Base-by-base conservation (phyloP, 2,329 filamentous ascomycete species). In the Colletotrichum siamense region DNA sequence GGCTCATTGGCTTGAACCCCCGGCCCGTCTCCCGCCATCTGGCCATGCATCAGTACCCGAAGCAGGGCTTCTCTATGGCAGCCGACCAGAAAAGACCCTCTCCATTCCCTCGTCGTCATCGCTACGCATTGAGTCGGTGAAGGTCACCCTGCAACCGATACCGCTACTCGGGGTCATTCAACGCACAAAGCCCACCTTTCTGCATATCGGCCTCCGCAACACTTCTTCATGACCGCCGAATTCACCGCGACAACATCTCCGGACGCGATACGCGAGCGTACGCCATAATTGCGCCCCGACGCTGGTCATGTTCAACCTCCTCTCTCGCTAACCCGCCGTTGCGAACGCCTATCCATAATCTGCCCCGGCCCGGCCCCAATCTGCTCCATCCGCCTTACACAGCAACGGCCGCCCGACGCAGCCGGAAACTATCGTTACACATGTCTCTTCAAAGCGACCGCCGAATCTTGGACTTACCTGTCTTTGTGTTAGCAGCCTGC, bases 21-120 rank as follows among this genome's bases (percentile, higher is more conserved):
- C 9, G 62, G 62, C 34, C 62, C 62, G 34, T 49, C 39, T 55
- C 65, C 65, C 67, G 67, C 72, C 72, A 71, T 75, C 73, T 70
- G 61, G 22, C 49, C 44, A 71, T 75, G 73, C 73, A 68, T 75
- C 69, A 57, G 36, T 75, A 75, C 73, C 73, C 73, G 28, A 64
- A 75, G n/a, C 64, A 63, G 39, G 30, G 36, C 18, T 34, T 34
- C 66, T 44, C 32, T 44, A 22, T 70, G 39, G 63, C 63, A 66
- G 63, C 44, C 44, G 44, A 52, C 44, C 44, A 52, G 44, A 22
- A 52, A 66, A 16, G 39, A 67, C 64, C 26, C 44, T 52, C 44
- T 13, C 44, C 30, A 55, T 28, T 68, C 52, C 34, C 30, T 32
- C 52, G 61, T 75, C 52, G 55, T 34, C 30, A 72, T 62, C 32